A percentile compares a stretch with the other conserved stretches of the same genome.
These are phyloP conservation scores for Macadamia integrifolia DNA, from an alignment of 164 flowering plant genomes.

Conservation along the genomic window DNA sequence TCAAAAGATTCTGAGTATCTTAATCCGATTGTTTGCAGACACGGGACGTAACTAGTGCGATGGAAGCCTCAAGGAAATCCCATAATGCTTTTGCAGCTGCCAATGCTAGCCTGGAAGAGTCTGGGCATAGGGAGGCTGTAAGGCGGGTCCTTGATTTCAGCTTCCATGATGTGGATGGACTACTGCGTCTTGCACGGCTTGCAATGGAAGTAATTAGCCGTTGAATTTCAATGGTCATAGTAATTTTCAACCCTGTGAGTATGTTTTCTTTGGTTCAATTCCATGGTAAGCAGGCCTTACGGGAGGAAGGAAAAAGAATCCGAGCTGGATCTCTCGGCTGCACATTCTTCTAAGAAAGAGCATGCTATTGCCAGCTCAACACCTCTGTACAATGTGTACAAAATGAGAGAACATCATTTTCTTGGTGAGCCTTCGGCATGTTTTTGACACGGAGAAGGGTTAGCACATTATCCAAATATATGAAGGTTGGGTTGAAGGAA, in stretches of 20 bases:
- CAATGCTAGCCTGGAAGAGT: constrained; percentile 26
- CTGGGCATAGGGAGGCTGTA: constrained; percentile 38
- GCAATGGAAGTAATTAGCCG: constrained; percentile 58
- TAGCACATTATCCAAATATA: constrained; percentile 6
- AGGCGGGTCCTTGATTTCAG: constrained; percentile 65
- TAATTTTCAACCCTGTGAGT: constrained; percentile 18
- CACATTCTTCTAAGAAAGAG: constrained; percentile 6
- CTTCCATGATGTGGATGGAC: constrained; percentile 66
- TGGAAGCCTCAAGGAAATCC: constrained; percentile 74
- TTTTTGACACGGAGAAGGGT: constrained; percentile 14
- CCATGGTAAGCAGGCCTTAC: constrained; percentile 7
- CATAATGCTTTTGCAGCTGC: constrained; percentile 56
- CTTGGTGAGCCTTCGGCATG: constrained; percentile 20
- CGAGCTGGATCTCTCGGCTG: constrained; percentile 2
- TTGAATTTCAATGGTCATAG: constrained; percentile 22
- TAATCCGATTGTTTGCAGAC: constrained; percentile 42
- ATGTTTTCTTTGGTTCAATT: constrained; percentile 22
- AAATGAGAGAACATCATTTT: constrained; percentile 26
- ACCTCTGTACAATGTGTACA: constrained; percentile 40
- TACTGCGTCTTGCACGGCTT: constrained; percentile 51
- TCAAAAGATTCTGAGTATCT: background rate
- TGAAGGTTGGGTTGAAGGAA: constrained; percentile 8
- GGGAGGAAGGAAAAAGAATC: constrained; percentile 9
- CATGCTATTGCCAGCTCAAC: constrained; percentile 10
- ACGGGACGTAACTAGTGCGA: constrained; percentile 54